Evolutionary conservation across 257 asterid genomes (phyloP).

Genomic region (Eustoma russellianum): DNA sequence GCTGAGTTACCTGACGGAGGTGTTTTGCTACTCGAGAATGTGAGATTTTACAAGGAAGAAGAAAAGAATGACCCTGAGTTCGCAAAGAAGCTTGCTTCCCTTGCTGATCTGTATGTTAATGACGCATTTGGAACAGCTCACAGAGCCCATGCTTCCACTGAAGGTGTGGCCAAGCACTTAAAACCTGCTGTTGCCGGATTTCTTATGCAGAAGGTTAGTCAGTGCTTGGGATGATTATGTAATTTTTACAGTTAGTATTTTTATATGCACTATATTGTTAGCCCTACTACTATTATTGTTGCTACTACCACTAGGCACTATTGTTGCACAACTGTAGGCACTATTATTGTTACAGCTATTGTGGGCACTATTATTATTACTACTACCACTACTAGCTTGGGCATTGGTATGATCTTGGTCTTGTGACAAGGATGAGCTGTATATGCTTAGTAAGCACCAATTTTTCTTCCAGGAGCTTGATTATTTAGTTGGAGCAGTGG

Average conservation of each 20-base stretch:
- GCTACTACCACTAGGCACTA: no score
- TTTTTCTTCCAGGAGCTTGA: constrained; percentile 61
- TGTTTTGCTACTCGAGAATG: constrained; percentile 74
- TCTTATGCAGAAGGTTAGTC: constrained; percentile 42
- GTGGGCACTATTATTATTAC: no score
- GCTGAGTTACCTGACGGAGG: constrained; percentile 66
- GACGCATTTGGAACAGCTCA: constrained; percentile 91
- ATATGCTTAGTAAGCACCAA: background rate
- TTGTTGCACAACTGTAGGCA: no score
- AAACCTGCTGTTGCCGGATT: constrained; percentile 48
- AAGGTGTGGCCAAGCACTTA: constrained; percentile 44
- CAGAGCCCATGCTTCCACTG: constrained; percentile 54
- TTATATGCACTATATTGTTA: no score
- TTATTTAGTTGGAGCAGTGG: constrained; percentile 68
- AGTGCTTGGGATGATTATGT: no score
- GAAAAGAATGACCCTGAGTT: constrained; percentile 52
- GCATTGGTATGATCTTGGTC: background rate
- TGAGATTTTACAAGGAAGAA: constrained; percentile 49
- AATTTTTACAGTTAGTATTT: no score
- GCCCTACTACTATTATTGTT: no score
- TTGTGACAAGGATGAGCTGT: no score
- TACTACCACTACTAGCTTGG: background rate
- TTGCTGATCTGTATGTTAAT: constrained; percentile 51
- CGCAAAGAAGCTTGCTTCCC: constrained; percentile 46
- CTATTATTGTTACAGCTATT: no score